phyloP scores from a whole-genome alignment of 2,329 filamentous ascomycete species.

The Sporothrix sp. region DNA sequence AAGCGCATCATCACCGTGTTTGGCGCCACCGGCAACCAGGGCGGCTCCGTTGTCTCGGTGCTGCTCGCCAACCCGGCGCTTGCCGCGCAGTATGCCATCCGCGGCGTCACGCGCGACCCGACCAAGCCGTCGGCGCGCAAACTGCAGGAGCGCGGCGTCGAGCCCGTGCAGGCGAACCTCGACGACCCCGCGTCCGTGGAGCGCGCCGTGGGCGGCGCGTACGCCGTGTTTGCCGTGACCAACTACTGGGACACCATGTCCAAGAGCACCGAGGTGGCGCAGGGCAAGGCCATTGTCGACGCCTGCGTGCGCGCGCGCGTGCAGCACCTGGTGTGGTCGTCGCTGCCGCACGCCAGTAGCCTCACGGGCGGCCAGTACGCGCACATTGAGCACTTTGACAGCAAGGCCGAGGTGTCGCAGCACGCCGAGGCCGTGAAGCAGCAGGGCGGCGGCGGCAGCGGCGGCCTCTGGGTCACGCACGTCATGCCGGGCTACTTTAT shows the following conservation, averaged over 20 bases:
- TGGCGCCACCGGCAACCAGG: constrained; percentile 22
- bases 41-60: constrained; percentile 19
- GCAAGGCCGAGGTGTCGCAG: constrained; percentile 45
- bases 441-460: no score
- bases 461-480: constrained; percentile 36
- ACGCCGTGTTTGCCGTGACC: constrained; percentile 43
- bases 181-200: constrained; percentile 35
- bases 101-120: constrained; percentile 41
- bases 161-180: constrained; percentile 42
- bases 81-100: constrained; percentile 21
- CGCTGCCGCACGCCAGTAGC: constrained; percentile 31
- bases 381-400: constrained; percentile 44
- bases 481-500: constrained; percentile 41
- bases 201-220: constrained; percentile 34
- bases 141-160: constrained; percentile 33
- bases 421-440: constrained; percentile 37
- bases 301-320: constrained; percentile 30
- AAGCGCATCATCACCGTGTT: constrained; percentile 19
- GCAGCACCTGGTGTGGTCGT: constrained; percentile 26
- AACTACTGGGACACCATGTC: constrained; percentile 27
- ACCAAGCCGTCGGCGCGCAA: constrained; percentile 28
- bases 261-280: constrained; percentile 33
- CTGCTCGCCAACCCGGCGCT: constrained; percentile 19
- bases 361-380: constrained; percentile 31
- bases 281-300: constrained; percentile 39